A percentile compares a stretch with the other conserved stretches of the same genome.
phyloP scores from a whole-genome alignment of 805 yeast genomes.

The Ogataea kodamae region DNA sequence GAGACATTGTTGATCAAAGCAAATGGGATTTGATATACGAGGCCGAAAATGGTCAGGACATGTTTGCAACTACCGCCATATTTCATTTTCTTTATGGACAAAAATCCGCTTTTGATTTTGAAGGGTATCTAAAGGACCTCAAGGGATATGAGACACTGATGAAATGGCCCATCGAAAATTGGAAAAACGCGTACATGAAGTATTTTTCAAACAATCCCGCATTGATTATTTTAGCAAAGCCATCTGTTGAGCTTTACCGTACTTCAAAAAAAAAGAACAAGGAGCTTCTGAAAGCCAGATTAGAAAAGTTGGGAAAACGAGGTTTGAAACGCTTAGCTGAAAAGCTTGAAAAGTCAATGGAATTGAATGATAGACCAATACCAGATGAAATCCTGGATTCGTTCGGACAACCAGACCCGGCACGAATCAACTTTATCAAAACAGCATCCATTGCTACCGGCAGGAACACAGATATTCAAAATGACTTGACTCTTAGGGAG shows the following conservation, averaged over 20 bases:
- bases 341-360: constrained; percentile 58
- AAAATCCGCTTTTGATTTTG: constrained; percentile 54
- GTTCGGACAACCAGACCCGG: constrained; percentile 73
- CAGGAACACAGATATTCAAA: constrained; percentile 34
- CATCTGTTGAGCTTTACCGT: constrained; percentile 61
- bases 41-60: constrained; percentile 60
- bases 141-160: constrained; percentile 56
- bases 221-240: constrained; percentile 66
- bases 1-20: constrained; percentile 63
- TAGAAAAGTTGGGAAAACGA: constrained; percentile 47
- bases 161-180: constrained; percentile 61
- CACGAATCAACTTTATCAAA: constrained; percentile 65
- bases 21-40: constrained; percentile 57
- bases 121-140: constrained; percentile 50
- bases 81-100: constrained; percentile 80
- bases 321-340: constrained; percentile 55
- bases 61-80: constrained; percentile 64
- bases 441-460: constrained; percentile 66
- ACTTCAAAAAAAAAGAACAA: constrained; percentile 48
- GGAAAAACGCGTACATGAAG: constrained; percentile 55
- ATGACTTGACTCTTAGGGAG: constrained; percentile 24
- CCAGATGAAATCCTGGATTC: constrained; percentile 61
- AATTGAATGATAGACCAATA: constrained; percentile 67
- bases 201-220: constrained; percentile 60
- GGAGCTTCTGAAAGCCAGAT: constrained; percentile 46